phyloP scores from a whole-genome alignment of 1,139 yeast genomes.

The Geotrichum citri-aurantii region DNA sequence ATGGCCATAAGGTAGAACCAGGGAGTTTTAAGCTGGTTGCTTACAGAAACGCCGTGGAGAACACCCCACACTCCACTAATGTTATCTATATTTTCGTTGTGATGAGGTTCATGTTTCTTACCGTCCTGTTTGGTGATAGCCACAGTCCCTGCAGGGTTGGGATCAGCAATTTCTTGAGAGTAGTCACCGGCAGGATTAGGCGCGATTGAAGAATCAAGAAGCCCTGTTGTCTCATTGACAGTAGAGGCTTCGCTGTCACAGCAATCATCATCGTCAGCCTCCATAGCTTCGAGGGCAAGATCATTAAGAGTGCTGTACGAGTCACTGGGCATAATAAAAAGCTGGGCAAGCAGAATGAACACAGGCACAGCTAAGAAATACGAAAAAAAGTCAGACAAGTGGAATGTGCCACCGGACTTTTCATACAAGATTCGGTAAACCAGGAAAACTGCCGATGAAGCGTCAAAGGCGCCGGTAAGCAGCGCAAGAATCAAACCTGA shows the following conservation, averaged over 20 bases:
- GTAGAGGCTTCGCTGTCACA: slow-evolving; percentile 19
- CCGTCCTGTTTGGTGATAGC: slow-evolving; percentile 8
- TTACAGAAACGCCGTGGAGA: slow-evolving; percentile 60
- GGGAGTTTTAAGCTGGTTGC: slow-evolving; percentile 59
- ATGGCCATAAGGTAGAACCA: slow-evolving; percentile 76
- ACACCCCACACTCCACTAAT: slow-evolving; percentile 75
- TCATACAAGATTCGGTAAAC: slow-evolving; percentile 60
- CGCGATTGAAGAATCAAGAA: slow-evolving; percentile 3
- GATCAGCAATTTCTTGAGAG: slow-evolving; percentile 6
- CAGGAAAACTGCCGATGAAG: slow-evolving; percentile 68
- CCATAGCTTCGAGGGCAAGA: slow-evolving; percentile 39
- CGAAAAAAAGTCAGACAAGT: slow-evolving; percentile 55
- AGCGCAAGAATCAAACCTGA: slow-evolving; percentile 69
- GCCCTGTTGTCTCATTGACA: slow-evolving; percentile 19
- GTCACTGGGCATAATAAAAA: slow-evolving; percentile 69
- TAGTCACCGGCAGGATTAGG: neutral
- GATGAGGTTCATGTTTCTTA: slow-evolving; percentile 12
- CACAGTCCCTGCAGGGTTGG: slow-evolving; percentile 10
- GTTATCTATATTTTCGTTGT: slow-evolving; percentile 40
- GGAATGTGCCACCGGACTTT: slow-evolving; percentile 33
- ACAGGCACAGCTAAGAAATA: slow-evolving; percentile 65
- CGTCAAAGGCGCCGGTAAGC: slow-evolving; percentile 72
- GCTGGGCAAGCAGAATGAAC: slow-evolving; percentile 66
- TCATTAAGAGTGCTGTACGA: slow-evolving; percentile 69
- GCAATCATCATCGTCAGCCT: slow-evolving; percentile 20